phyloP scores from a whole-genome alignment of 2,329 filamentous ascomycete species.

The Neofusicoccum kwambonambiense region DNA sequence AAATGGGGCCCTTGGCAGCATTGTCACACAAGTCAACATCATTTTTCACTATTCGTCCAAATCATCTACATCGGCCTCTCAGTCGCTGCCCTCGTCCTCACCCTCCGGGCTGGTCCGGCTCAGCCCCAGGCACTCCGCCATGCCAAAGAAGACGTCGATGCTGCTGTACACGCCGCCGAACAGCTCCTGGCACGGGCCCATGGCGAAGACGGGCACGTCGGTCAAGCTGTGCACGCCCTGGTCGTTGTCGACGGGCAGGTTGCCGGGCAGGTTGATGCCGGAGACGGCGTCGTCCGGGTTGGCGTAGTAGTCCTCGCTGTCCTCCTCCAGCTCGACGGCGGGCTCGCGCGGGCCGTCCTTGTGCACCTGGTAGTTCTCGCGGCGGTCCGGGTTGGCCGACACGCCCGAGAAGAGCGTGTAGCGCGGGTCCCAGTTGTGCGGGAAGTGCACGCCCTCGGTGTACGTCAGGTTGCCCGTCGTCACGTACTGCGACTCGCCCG shows the following conservation, averaged over 20 bases:
- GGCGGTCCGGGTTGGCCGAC: constrained; percentile 69
- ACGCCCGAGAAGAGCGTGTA: constrained; percentile 76
- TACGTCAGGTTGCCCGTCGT: constrained; percentile 62
- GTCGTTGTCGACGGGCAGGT: constrained; percentile 60
- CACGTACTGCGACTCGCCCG: constrained; percentile 74
- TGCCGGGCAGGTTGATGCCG: constrained; percentile 75
- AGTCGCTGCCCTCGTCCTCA: background rate
- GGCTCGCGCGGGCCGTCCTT: constrained; percentile 63
- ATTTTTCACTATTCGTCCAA: background rate
- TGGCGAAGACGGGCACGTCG: constrained; percentile 62
- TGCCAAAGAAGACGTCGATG: constrained; percentile 73
- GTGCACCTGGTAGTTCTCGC: constrained; percentile 74
- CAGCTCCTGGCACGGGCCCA: constrained; percentile 73
- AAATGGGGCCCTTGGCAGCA: background rate
- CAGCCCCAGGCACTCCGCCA: constrained; percentile 59
- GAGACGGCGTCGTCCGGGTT: constrained; percentile 65
- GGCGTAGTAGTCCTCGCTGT: constrained; percentile 59
- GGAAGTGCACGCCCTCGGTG: constrained; percentile 73
- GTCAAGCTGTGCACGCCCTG: constrained; percentile 52
- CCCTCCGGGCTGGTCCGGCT: background rate
- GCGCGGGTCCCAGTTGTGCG: constrained; percentile 78
- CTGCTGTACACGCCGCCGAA: constrained; percentile 71
- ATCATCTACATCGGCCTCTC: too few species aligned
- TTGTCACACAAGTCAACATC: background rate
- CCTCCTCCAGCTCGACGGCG: constrained; percentile 55